These are phyloP conservation scores for Schizochytrium sp. DNA, from an alignment of 108 stramenopile genomes.

Conservation along the genomic window DNA sequence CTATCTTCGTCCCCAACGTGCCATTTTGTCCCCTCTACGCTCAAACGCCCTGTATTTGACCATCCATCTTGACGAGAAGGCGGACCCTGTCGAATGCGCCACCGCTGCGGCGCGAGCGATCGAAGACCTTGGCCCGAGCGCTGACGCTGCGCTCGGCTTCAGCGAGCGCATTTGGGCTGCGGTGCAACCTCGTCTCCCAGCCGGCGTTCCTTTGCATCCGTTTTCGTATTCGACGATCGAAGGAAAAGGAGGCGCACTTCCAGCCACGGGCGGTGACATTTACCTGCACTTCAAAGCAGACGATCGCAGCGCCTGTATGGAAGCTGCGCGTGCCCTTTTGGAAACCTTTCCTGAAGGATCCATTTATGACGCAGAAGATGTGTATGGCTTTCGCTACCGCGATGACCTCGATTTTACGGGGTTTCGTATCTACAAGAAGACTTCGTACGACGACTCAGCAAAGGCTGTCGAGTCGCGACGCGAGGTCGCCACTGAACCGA, in stretches of 20 bases:
- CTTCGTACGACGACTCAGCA: background rate
- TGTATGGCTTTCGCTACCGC: background rate
- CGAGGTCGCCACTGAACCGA: background rate
- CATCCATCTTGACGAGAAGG: background rate
- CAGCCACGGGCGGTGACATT: slow-evolving; percentile 5
- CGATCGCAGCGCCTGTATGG: background rate
- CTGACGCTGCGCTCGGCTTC: background rate
- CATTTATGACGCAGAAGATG: background rate
- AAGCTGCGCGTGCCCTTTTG: background rate
- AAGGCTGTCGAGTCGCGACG: background rate
- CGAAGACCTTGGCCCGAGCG: background rate
- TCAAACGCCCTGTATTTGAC: background rate
- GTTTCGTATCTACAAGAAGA: background rate
- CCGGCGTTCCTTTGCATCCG: background rate
- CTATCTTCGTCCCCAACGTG: background rate
- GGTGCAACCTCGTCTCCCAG: background rate
- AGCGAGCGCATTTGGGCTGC: background rate
- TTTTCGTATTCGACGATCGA: background rate
- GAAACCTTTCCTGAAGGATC: background rate
- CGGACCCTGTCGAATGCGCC: background rate
- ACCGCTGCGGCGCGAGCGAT: background rate
- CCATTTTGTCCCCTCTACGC: background rate
- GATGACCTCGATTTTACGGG: background rate
- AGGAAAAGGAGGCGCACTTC: background rate
- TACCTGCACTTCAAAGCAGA: background rate